phyloP scores from a whole-genome alignment of 352 stramenopile species.

The Phytophthora foliorum region DNA sequence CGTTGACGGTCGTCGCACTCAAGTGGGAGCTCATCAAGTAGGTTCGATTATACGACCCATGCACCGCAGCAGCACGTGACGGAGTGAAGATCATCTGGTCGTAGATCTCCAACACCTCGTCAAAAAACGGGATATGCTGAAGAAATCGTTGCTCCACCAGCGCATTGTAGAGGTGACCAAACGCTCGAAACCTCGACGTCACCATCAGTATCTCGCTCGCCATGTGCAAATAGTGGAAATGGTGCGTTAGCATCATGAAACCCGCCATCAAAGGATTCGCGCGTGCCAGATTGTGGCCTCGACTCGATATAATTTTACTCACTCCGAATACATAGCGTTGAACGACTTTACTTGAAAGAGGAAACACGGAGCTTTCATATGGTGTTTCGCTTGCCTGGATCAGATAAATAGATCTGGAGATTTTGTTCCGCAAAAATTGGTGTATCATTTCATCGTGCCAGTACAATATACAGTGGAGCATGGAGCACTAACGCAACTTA shows the following conservation, averaged over 20 bases:
- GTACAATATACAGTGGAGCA: too few species aligned
- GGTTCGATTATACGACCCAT: slow-evolving; percentile 24
- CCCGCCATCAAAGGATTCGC: slow-evolving; percentile 43
- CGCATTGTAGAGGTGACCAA: slow-evolving; percentile 48
- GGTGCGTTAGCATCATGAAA: slow-evolving; percentile 36
- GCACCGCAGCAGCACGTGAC: slow-evolving; percentile 21
- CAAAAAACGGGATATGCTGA: slow-evolving; percentile 33
- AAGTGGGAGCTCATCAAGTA: slow-evolving; percentile 38
- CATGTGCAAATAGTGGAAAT: slow-evolving; percentile 37
- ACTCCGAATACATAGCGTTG: too few species aligned
- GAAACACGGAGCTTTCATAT: too few species aligned
- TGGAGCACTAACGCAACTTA: too few species aligned
- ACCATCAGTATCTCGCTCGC: slow-evolving; percentile 29
- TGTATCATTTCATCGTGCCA: too few species aligned
- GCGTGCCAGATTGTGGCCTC: slow-evolving; percentile 12
- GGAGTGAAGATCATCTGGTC: slow-evolving; percentile 35
- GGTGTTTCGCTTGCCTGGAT: too few species aligned
- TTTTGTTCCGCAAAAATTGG: too few species aligned
- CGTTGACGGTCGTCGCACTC: slow-evolving; percentile 13
- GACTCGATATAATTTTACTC: not conserved
- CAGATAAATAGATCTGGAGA: too few species aligned
- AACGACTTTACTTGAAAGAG: too few species aligned
- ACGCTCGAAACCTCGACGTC: slow-evolving; percentile 36
- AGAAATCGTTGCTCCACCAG: slow-evolving; percentile 36
- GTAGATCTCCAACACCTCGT: slow-evolving; percentile 35